These are phyloP conservation scores for Colletotrichum graminicola DNA, from an alignment of 2,329 filamentous ascomycete species.

Conservation along the genomic window DNA sequence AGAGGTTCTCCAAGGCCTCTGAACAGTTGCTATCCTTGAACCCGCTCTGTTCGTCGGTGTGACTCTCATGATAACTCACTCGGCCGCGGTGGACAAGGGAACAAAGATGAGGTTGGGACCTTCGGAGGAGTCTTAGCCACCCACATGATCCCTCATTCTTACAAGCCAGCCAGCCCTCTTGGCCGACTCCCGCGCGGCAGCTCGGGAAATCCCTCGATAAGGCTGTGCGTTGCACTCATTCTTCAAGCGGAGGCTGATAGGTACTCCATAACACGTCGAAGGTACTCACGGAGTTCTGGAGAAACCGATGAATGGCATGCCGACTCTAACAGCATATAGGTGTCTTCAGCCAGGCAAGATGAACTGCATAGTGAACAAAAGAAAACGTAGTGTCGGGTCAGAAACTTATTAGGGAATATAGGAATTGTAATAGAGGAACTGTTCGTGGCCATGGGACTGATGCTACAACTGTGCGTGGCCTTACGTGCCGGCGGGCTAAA, in stretches of 20 bases:
- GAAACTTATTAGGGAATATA: not conserved
- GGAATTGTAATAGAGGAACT: not conserved
- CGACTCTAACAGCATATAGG: not conserved
- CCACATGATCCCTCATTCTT: not conserved
- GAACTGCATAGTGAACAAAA: not conserved
- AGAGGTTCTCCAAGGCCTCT: not conserved
- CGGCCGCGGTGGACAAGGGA: not conserved
- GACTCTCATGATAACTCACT: not conserved
- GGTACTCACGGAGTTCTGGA: not conserved
- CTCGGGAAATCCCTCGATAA: not conserved
- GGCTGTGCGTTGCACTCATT: not conserved
- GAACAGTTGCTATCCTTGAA: not conserved
- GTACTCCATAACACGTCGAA: conserved; percentile 5
- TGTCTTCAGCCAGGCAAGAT: not conserved
- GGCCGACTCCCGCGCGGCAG: not conserved
- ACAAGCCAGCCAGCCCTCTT: conserved; percentile 10
- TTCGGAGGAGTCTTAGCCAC: not conserved
- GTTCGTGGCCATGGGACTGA: not conserved
- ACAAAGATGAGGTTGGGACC: not conserved
- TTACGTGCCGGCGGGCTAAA: not conserved
- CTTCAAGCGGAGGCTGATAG: not conserved
- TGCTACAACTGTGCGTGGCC: not conserved
- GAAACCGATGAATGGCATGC: not conserved
- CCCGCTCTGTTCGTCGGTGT: not conserved
- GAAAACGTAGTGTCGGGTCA: not conserved